Evolutionary conservation across 23 red algal species (phyloP), one percentile per base, ranked within the genome.

Genomic region (Pyropia yezoensis): DNA sequence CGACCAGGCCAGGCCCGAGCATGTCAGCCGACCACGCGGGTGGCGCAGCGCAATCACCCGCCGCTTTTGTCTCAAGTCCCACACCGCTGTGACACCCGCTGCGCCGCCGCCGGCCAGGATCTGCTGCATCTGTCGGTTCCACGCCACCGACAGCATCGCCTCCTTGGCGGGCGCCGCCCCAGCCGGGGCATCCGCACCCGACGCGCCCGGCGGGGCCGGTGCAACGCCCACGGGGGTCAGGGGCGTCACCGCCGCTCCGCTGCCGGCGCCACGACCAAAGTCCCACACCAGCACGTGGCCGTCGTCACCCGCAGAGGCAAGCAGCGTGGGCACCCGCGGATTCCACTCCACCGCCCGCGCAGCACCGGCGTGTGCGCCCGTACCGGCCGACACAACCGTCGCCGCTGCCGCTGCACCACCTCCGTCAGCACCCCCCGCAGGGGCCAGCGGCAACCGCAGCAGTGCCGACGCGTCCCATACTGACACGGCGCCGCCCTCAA

Each of bases 281-380:
- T 96, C 91, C 91, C 91, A 96, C 29, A 96, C 53, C 33, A 87
- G 52, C n/a, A 96, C 70, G 13, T 77, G 63, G 7, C 75, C 80
- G 64, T 96, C 91, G 6, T 83, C 73, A 20, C 83, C 77, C 34
- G 83, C 86, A 34, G 76, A 81, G 9, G 91, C 91, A 14, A 96
- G 62, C 70, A 74, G 61, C n/a, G 73, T 89, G 14, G 59, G 58
- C 47, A 85, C 69, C 17, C 57, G 52, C 17, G 88, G 78, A 61
- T 88, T 96, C 65, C 83, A 96, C 27, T 82, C 70, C 21, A 96
- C 55, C 32, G 45, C 70, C 18, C 74, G 59, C 34, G 89, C 83
- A 52, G 76, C 64, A 51, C 63, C 82, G 9, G 61, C 17, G 52
- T 88, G 82, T 26, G 59, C 34, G n/a, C 79, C 49, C 29, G 74